Conservation (phyloP, 2,329 filamentous ascomycete species). For the Fusarium domesticum region DNA sequence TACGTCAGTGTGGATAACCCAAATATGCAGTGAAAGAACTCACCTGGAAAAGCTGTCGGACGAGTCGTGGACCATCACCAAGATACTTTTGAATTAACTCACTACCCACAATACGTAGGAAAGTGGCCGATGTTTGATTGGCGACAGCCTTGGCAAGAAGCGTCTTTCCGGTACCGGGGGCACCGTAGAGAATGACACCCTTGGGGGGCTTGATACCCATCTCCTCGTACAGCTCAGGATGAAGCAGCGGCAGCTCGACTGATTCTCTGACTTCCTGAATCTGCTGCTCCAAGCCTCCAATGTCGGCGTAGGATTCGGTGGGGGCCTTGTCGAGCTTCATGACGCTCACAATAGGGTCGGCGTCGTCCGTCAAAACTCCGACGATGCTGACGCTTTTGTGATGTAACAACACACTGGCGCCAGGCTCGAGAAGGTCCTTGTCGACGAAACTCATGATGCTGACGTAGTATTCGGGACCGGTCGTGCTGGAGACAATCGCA, state of each 20-base stretch:
- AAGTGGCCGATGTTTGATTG: slow-evolving; percentile 98
- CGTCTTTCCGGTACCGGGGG: slow-evolving; percentile 95
- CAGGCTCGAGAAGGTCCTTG: slow-evolving; percentile 95
- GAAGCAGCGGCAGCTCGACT: slow-evolving; percentile 88
- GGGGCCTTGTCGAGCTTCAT: slow-evolving; percentile 99
- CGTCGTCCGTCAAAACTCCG: slow-evolving; percentile 92
- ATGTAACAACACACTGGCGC: slow-evolving; percentile 90
- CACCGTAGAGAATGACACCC: slow-evolving; percentile 97
- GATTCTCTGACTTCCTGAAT: slow-evolving; percentile 98
- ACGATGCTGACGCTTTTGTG: slow-evolving; percentile 98
- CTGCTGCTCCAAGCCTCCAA: slow-evolving; percentile 90
- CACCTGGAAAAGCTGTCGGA: slow-evolving; percentile 91
- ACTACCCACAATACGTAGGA: slow-evolving; percentile 93
- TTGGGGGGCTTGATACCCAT: slow-evolving; percentile 99
- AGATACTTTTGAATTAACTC: slow-evolving; percentile 99
- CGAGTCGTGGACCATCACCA: slow-evolving; percentile 89
- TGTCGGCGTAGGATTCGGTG: slow-evolving; percentile 97
- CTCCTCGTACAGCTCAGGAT: slow-evolving; percentile 97
- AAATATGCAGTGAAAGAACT: slow-evolving; percentile 11
- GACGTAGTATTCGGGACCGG: slow-evolving; percentile 97
- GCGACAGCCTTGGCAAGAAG: slow-evolving; percentile 94
- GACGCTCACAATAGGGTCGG: slow-evolving; percentile 91
- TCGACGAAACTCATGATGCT: slow-evolving; percentile 99
- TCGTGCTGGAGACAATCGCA: slow-evolving; percentile 95
- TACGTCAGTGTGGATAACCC: slow-evolving; percentile 5